These are phyloP conservation scores for Boletus sp. DNA, from an alignment of 768 basidiomycete genomes.

Conservation along the genomic window DNA sequence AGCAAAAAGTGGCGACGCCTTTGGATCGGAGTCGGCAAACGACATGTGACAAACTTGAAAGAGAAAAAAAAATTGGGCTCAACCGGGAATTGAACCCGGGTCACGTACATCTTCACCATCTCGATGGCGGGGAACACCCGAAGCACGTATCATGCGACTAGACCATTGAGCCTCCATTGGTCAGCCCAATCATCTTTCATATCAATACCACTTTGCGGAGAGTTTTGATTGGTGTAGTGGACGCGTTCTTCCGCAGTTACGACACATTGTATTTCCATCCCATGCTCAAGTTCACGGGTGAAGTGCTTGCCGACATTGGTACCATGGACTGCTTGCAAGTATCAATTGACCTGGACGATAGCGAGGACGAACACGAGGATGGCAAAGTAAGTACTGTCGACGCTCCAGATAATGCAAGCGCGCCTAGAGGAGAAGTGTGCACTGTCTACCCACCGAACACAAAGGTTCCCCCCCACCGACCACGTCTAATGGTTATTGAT, in stretches of 20 bases:
- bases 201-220: too few relatives aligned
- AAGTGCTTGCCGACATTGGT: background rate
- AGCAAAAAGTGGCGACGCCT: background rate
- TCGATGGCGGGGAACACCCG: conserved; percentile 25
- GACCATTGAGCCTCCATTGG: conserved; percentile 31
- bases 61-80: conserved; percentile 21
- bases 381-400: too few relatives aligned
- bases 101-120: conserved; percentile 36
- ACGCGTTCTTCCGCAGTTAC: too few relatives aligned
- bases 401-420: too few relatives aligned
- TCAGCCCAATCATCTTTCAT: too few relatives aligned
- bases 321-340: background rate
- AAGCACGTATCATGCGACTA: conserved; percentile 39
- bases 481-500: background rate
- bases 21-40: background rate
- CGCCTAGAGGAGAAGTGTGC: too few relatives aligned
- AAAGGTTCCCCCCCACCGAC: background rate
- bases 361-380: background rate
- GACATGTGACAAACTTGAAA: background rate
- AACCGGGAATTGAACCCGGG: conserved; percentile 39
- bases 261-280: background rate
- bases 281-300: background rate
- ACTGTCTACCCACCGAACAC: too few relatives aligned
- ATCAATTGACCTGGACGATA: background rate
- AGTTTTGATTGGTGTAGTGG: too few relatives aligned